These are phyloP conservation scores for Metschnikowia dekortorum DNA, from an alignment of 805 yeast genomes.

Conservation along the genomic window DNA sequence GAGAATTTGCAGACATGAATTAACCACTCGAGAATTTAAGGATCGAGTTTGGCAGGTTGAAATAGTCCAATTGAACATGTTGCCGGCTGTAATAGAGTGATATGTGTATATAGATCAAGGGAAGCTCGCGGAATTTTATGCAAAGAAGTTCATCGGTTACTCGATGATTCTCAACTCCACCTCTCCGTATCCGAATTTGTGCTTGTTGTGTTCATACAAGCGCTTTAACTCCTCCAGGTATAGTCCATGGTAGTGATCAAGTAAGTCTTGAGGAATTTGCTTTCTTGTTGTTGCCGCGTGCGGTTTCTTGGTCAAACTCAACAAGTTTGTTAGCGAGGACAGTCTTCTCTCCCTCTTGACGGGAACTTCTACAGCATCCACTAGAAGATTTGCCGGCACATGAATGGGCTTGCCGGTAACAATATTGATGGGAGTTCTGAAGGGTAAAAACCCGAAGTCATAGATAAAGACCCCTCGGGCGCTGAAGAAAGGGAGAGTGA, in stretches of 20 bases:
- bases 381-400: conserved; percentile 42
- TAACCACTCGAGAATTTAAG: background rate
- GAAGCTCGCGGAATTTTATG: background rate
- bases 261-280: conserved; percentile 36
- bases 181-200: conserved; percentile 47
- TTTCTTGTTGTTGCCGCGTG: conserved; percentile 19
- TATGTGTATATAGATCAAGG: background rate
- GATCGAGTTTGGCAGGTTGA: background rate
- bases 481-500: conserved; percentile 86
- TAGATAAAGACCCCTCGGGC: conserved; percentile 91
- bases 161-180: conserved; percentile 46
- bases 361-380: conserved; percentile 27
- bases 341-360: conserved; percentile 17
- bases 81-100: background rate
- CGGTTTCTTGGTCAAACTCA: conserved; percentile 18
- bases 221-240: conserved; percentile 62
- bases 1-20: background rate
- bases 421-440: conserved; percentile 70
- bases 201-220: conserved; percentile 65
- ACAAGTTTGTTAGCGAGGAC: conserved; percentile 28
- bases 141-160: conserved; percentile 12
- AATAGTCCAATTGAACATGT: background rate
- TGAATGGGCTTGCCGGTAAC: conserved; percentile 69
- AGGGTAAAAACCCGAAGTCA: conserved; percentile 88
- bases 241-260: conserved; percentile 66